Evolutionary conservation across 768 basidiomycete genomes (phyloP).

Genomic region (Boletus pseudo-olivaceus): DNA sequence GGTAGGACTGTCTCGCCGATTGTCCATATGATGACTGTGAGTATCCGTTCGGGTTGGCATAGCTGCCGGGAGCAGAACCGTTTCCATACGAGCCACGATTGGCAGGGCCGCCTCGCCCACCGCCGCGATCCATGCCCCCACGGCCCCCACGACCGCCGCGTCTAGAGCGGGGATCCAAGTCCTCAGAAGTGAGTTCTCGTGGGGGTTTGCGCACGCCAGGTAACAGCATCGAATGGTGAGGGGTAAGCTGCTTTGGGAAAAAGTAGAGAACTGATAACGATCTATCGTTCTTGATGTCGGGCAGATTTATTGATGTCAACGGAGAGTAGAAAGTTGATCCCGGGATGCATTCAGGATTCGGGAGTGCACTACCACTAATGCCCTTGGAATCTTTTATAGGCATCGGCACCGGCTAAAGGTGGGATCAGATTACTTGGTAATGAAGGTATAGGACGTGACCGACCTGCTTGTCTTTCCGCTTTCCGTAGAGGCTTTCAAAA

Average conservation of each 20-base stretch:
- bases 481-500: constrained; percentile 87
- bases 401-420: constrained; percentile 65
- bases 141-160: constrained; percentile 49
- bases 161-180: constrained; percentile 64
- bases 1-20: constrained; percentile 18
- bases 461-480: constrained; percentile 76
- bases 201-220: constrained; percentile 62
- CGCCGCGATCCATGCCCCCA: constrained; percentile 37
- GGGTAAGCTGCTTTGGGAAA: constrained; percentile 83
- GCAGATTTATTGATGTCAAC: constrained; percentile 53
- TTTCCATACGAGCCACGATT: constrained; percentile 23
- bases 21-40: constrained; percentile 18
- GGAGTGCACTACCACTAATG: constrained; percentile 73
- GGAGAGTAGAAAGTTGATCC: constrained; percentile 87
- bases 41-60: constrained; percentile 19
- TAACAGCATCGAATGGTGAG: constrained; percentile 82
- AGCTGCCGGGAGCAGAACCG: constrained; percentile 1
- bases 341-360: constrained; percentile 87
- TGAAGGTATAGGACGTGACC: constrained; percentile 23
- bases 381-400: constrained; percentile 70
- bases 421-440: constrained; percentile 12
- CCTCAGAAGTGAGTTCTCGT: constrained; percentile 60
- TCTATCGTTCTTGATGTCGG: constrained; percentile 83
- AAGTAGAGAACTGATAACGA: constrained; percentile 85
- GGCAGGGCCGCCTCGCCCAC: constrained; percentile 30